Evolutionary conservation across 352 stramenopile species (phyloP).

Genomic region (Phytophthora crassamura): DNA sequence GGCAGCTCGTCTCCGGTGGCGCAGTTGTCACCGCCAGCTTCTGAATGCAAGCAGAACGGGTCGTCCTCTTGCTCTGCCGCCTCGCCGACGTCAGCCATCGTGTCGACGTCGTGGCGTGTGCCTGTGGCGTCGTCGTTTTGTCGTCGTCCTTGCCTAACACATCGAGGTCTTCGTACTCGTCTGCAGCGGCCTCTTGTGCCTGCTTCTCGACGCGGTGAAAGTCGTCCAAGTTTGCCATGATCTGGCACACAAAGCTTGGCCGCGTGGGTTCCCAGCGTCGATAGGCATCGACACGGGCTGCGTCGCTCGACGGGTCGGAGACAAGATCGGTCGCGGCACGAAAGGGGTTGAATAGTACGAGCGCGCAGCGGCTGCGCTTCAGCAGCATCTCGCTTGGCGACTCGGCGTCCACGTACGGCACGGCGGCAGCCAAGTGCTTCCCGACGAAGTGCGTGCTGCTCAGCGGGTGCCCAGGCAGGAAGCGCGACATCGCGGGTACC

Average conservation of each 20-base stretch:
- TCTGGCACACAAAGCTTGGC: neutral
- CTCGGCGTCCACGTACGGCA: no score
- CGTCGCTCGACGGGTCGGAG: neutral
- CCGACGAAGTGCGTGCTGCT: no score
- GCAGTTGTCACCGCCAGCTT: neutral
- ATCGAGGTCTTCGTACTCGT: neutral
- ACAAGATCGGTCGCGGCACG: neutral
- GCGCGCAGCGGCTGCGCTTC: neutral
- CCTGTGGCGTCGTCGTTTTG: no score
- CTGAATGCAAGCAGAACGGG: neutral
- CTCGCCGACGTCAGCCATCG: no score
- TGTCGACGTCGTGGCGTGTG: no score
- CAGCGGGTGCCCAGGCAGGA: no score
- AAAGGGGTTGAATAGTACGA: neutral
- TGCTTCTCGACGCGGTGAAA: slow-evolving; percentile 1
- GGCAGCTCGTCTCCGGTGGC: no score
- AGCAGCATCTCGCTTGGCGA: neutral
- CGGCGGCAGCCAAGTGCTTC: no score
- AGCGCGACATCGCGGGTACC: no score
- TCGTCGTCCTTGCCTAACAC: no score
- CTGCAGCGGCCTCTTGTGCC: neutral
- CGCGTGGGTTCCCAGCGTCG: neutral
- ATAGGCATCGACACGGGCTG: neutral
- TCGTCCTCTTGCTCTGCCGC: no score
- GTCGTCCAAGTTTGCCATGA: slow-evolving; percentile 4